Percentiles rank a stretch among this genome's conserved stretches.
These are phyloP conservation scores for Vickermania ingenoplastis DNA, from an alignment of 208 protist species.

Conservation along the genomic window DNA sequence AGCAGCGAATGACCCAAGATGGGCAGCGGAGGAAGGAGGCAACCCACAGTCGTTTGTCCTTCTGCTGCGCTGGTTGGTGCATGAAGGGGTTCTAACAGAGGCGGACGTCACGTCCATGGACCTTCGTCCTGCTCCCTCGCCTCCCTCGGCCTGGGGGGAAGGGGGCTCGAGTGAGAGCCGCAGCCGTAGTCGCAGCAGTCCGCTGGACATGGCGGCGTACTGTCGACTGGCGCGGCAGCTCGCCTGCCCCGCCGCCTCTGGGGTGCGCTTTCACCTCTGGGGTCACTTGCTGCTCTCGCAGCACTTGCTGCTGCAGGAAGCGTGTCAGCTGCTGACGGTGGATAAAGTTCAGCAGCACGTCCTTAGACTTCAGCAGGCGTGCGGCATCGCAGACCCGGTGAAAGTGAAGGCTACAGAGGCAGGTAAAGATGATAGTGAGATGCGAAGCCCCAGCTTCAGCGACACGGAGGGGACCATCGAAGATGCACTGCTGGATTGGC, in stretches of 20 bases:
- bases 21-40: neutral
- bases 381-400: neutral
- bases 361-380: neutral
- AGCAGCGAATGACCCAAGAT: conserved; percentile 5
- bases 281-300: neutral
- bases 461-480: neutral
- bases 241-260: neutral
- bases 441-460: neutral
- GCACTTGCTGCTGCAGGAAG: neutral
- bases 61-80: conserved; percentile 34
- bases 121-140: neutral
- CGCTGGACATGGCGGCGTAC: neutral
- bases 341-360: neutral
- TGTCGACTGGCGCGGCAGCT: neutral
- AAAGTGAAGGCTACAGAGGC: neutral
- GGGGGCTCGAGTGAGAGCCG: neutral
- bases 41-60: conserved; percentile 24
- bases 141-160: neutral
- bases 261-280: neutral
- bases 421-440: neutral
- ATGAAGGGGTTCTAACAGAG: conserved; percentile 13
- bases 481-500: neutral
- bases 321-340: neutral
- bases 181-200: neutral
- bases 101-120: conserved; percentile 9